These are phyloP conservation scores for Russula abietina DNA, from an alignment of 768 basidiomycete species.

Conservation along the genomic window DNA sequence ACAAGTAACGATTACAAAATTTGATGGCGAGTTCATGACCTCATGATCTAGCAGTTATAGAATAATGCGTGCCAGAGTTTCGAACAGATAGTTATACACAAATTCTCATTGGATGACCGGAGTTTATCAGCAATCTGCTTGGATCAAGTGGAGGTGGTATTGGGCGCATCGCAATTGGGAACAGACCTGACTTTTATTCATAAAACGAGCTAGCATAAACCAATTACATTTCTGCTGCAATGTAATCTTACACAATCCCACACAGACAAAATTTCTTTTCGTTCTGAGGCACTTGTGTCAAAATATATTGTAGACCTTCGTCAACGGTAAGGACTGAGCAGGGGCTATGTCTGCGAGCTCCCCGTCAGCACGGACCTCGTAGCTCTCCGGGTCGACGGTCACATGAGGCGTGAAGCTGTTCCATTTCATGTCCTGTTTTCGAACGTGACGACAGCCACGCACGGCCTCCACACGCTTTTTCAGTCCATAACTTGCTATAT, in stretches of 20 bases:
- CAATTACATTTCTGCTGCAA: background rate
- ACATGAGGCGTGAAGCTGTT: constrained; percentile 79
- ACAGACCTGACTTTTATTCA: background rate
- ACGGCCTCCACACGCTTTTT: constrained; percentile 73
- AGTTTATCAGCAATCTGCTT: background rate
- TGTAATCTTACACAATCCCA: background rate
- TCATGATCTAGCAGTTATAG: background rate
- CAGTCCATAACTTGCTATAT: constrained; percentile 60
- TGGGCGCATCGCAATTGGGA: background rate
- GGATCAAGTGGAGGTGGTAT: background rate
- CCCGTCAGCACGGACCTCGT: constrained; percentile 80
- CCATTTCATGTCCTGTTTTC: constrained; percentile 91
- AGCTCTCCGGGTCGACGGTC: constrained; percentile 87
- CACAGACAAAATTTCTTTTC: background rate
- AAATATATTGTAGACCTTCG: constrained; percentile 74
- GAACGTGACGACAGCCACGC: constrained; percentile 62
- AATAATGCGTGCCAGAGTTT: background rate
- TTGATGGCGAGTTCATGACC: background rate
- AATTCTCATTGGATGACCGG: background rate
- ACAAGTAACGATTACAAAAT: background rate
- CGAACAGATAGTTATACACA: background rate
- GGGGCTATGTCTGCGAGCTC: constrained; percentile 69
- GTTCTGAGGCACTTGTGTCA: constrained; percentile 32
- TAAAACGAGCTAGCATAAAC: background rate
- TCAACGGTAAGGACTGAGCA: constrained; percentile 62